These are phyloP conservation scores for Daldinia sp. DNA, from an alignment of 2,329 filamentous ascomycete genomes.

Conservation along the genomic window DNA sequence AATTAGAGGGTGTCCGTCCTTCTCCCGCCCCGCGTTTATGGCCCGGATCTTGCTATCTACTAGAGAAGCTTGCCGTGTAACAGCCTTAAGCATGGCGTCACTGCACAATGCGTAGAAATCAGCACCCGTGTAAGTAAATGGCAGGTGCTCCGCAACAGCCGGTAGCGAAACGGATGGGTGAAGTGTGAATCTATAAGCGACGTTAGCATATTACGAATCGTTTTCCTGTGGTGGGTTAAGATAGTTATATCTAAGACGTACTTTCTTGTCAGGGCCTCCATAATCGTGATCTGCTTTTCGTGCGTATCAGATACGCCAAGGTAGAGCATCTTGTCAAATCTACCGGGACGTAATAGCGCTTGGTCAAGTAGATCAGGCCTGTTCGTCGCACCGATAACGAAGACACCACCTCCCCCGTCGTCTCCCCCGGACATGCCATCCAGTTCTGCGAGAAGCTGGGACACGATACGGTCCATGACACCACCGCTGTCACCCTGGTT, in stretches of 20 bases:
- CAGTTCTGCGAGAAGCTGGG: conserved; percentile 91
- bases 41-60: conserved; percentile 86
- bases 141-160: conserved; percentile 79
- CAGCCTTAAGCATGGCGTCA: conserved; percentile 98
- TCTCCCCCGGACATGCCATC: conserved; percentile 98
- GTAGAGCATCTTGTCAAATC: conserved; percentile 99
- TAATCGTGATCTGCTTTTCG: conserved; percentile 92
- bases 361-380: conserved; percentile 92
- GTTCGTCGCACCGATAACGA: conserved; percentile 97
- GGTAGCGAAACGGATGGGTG: conserved; percentile 81
- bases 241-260: conserved; percentile 60
- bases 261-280: conserved; percentile 96
- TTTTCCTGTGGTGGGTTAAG: not conserved
- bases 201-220: conserved; percentile 20
- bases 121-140: conserved; percentile 96
- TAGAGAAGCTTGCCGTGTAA: conserved; percentile 85
- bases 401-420: conserved; percentile 84
- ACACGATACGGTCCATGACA: conserved; percentile 98
- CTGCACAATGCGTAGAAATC: conserved; percentile 98
- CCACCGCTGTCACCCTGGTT: conserved; percentile 98
- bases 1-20: conserved; percentile 61
- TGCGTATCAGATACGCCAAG: conserved; percentile 96
- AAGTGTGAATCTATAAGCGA: conserved; percentile 77
- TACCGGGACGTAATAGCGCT: conserved; percentile 86
- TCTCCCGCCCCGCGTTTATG: conserved; percentile 67